Evolutionary conservation across 257 asterid species (phyloP).

Genomic region (Gynochthodes officinalis): DNA sequence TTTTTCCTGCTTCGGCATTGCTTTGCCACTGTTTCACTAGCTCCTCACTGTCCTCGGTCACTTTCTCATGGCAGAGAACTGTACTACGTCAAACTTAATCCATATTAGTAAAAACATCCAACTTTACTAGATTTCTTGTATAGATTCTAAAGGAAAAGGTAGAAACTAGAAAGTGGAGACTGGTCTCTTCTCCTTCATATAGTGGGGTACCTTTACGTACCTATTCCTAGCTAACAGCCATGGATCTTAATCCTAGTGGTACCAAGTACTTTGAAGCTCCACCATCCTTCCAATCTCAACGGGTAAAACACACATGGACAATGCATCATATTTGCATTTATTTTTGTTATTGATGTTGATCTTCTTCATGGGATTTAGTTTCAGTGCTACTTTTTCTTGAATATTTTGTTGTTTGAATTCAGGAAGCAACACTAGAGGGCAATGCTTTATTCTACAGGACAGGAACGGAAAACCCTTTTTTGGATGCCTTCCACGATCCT

Average conservation of each 20-base stretch:
- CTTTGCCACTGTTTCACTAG: constrained; percentile 11
- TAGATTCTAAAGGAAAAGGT: constrained; percentile 3
- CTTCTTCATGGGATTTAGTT: no score
- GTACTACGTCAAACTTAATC: constrained; percentile 21
- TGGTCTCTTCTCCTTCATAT: background rate
- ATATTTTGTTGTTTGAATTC: constrained; percentile 10
- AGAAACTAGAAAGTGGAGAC: background rate
- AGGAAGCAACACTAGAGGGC: constrained; percentile 55
- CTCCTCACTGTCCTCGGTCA: constrained; percentile 23
- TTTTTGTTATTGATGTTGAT: no score
- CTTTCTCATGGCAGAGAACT: constrained; percentile 20
- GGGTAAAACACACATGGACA: constrained; percentile 23
- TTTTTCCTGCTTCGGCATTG: constrained; percentile 12
- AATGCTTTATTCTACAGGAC: constrained; percentile 27
- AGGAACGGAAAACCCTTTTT: constrained; percentile 49
- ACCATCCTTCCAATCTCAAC: constrained; percentile 49
- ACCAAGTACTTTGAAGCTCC: constrained; percentile 48
- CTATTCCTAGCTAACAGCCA: no score
- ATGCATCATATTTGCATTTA: background rate
- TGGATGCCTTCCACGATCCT: constrained; percentile 61
- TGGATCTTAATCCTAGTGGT: constrained; percentile 56
- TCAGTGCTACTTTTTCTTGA: background rate
- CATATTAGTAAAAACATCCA: constrained; percentile 17
- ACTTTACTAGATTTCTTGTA: constrained; percentile 14
- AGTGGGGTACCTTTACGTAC: no score